Base-by-base conservation (phyloP, 768 basidiomycete genomes). In the Kwoniella sp. region DNA sequence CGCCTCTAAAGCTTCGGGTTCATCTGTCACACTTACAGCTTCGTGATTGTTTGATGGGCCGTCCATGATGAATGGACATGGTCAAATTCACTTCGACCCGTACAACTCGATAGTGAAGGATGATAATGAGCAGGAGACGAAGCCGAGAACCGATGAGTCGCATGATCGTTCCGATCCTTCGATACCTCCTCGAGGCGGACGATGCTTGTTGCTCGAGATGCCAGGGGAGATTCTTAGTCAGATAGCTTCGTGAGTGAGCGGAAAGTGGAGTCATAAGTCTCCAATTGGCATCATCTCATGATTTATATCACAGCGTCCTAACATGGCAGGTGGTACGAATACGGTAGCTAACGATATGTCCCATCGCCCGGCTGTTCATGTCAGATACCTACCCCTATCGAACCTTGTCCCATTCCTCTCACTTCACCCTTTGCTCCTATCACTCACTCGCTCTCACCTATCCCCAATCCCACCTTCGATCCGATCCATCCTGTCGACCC, bases 171-270 rank as follows among this genome's bases (percentile, higher is more conserved):
- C 41, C 15, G 55, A 63, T 52, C 62, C 62, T 5, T 50, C 34
- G n/a, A 29, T 63, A 2, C 58, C 65, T 28, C 65, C 59, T 38
- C 12, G 55, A 17, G 25, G 45, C 41, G 60, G 59, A 15, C 17
- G 47, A 55, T 53, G 62, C 17, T 31, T 17, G 12, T 61, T 77
- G 0, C 64, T 75, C 8, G 72, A 75, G 34, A 66, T 77, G n/a
- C 76, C 76, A n/a, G 65, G 51, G 17, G 76, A 78, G 60, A 63
- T 78, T 13, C 66, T 74, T 3, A 67, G 67, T 58, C 76, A 78
- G 41, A 78, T 78, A 41, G 72, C 72, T n/a, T 58, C 69, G 76
- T 78, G 54, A 58, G 76, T 68, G 28, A 11, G 41, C 4, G 8
- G 5, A 37, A 13, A 37, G 13, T 37, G 13, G 5, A n/a, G n/a